Evolutionary conservation across 306 rosid species (phyloP).

Genomic region (Acacia acuminata): DNA sequence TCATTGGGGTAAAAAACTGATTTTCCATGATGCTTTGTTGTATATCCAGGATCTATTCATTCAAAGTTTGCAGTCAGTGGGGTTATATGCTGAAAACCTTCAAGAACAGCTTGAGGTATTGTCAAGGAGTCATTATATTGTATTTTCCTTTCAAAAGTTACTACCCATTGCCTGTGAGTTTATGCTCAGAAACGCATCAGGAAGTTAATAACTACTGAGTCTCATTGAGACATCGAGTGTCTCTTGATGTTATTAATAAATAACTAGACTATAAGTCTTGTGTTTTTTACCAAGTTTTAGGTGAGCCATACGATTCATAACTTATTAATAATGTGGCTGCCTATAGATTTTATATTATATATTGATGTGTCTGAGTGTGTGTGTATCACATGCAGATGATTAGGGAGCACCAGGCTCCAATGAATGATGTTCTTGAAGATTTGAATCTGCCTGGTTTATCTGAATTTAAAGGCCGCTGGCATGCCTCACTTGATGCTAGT

Average conservation of each 20-base stretch:
- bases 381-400: conserved; percentile 56
- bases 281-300: background rate
- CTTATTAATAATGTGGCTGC: background rate
- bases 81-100: conserved; percentile 59
- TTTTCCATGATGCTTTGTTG: conserved; percentile 30
- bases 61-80: conserved; percentile 77
- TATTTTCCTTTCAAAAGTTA: conserved; percentile 23
- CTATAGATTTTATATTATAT: background rate
- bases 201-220: conserved; percentile 17
- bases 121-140: conserved; percentile 10
- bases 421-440: conserved; percentile 70
- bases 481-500: conserved; percentile 89
- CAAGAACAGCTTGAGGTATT: conserved; percentile 77
- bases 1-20: conserved; percentile 21
- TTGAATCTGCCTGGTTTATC: conserved; percentile 78
- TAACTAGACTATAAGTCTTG: background rate
- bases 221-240: conserved; percentile 7
- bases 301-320: background rate
- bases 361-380: background rate
- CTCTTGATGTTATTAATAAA: conserved; percentile 9
- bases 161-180: conserved; percentile 24
- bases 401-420: conserved; percentile 53
- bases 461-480: conserved; percentile 88
- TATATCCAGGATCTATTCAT: conserved; percentile 80
- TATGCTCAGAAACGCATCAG: conserved; percentile 25